These are phyloP conservation scores for Bonnemaisonia californica DNA, from an alignment of 31 red algal genomes.

Conservation along the genomic window DNA sequence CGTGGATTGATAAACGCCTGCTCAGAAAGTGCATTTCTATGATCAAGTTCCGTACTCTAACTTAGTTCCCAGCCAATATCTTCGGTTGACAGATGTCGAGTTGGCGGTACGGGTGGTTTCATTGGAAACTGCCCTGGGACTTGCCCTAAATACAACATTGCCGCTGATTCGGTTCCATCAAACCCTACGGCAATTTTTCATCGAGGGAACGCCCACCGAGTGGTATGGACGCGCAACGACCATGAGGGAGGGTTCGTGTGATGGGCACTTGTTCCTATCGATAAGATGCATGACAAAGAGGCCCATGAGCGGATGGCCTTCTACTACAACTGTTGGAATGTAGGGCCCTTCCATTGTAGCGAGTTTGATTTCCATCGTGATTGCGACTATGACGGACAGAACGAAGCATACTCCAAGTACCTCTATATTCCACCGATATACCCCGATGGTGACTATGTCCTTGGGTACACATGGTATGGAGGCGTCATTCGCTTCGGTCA, in stretches of 20 bases:
- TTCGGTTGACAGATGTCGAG: slow-evolving; percentile 36
- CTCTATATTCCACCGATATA: slow-evolving; percentile 45
- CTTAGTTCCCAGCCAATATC: slow-evolving; percentile 52
- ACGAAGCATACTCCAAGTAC: slow-evolving; percentile 45
- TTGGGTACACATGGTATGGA: slow-evolving; percentile 56
- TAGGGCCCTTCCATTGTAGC: slow-evolving; percentile 39
- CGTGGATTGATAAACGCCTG: too few relatives aligned
- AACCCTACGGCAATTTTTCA: slow-evolving; percentile 50
- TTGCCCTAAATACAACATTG: slow-evolving; percentile 59
- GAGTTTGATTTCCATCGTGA: slow-evolving; percentile 51
- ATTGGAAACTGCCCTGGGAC: slow-evolving; percentile 57
- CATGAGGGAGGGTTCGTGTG: slow-evolving; percentile 56
- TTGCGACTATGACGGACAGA: slow-evolving; percentile 59
- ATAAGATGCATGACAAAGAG: slow-evolving; percentile 36
- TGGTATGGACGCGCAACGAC: slow-evolving; percentile 57
- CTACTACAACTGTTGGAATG: slow-evolving; percentile 61
- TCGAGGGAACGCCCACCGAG: slow-evolving; percentile 37
- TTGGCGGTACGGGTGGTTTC: slow-evolving; percentile 43
- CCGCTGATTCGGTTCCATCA: slow-evolving; percentile 41
- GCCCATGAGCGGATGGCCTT: slow-evolving; percentile 52
- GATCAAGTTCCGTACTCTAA: too few relatives aligned
- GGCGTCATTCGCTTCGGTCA: slow-evolving; percentile 34
- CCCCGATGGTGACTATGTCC: slow-evolving; percentile 56
- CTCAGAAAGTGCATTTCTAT: too few relatives aligned
- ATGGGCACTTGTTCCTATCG: slow-evolving; percentile 50